Evolutionary conservation across 176 grass and related monocot genomes (phyloP), one percentile per base, ranked within the genome.

Genomic region (sorghum (Sorghum bicolor)): DNA sequence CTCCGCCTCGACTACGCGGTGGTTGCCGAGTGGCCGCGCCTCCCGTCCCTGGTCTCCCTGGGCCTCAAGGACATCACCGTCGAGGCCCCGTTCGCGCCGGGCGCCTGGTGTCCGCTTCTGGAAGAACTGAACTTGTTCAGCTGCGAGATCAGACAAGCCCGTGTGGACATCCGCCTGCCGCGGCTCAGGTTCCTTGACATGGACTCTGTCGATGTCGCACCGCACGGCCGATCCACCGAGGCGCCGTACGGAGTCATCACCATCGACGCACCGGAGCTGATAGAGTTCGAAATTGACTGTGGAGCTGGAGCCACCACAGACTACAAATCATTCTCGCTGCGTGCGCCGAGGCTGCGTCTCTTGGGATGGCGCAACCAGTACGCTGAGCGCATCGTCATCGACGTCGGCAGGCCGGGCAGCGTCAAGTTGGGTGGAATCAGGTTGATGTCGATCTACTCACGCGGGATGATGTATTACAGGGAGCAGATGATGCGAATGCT

Each of bases 401-500:
- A 82, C 14, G 67, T 82, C 25, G 80, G 80, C 8, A 58, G 2
- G 36, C 67, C 80, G 3, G 67, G 67, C 34, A 44, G 67, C 34
- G 50, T 82, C 50, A 22, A 8, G 24, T 0, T 0, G 0, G 67
- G 67, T 1, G 4, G 0, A 25, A 82, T 82, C 53, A 5, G 8
- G 50, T 20, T 82, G 10, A 61, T 2, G 16, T 61, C 52, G 36
- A 9, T 61, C 33, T 41, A 15, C 13, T 0, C 3, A 1, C 43
- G 13, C 6, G 15, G 43, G 16, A 60, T 82, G 15, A 5, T 39
- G 67, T 1, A 10, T 10, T 72, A 15, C 50, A 16, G 10, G 24
- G 36, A 30, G 33, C 80, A 61, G 67, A 72, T 82, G 67, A 82
- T 72, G 50, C 34, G 25, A 5, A 82, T 72, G 80, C 80, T 82